Percentiles rank a stretch among this genome's conserved stretches.
Conservation (phyloP, 805 yeast genomes). For the Kluyveromyces starmeri region DNA sequence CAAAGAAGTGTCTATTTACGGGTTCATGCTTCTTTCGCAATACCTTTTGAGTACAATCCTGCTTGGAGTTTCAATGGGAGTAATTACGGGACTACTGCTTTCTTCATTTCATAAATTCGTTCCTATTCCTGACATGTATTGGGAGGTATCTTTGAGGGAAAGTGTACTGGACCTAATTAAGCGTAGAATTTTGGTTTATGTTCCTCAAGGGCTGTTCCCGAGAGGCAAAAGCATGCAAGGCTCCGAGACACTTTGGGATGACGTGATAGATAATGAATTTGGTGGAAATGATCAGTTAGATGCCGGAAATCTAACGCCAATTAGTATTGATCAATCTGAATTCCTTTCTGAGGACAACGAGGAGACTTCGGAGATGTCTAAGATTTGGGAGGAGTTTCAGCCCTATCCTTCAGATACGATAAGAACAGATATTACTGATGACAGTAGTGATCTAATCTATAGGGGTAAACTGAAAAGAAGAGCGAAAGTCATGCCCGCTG, state of each 20-base stretch:
- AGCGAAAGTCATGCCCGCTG: not conserved
- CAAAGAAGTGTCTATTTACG: slow-evolving; percentile 9
- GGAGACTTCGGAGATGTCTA: slow-evolving; percentile 1
- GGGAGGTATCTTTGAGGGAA: slow-evolving; percentile 3
- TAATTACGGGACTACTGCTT: slow-evolving; percentile 13
- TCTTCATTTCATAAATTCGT: slow-evolving; percentile 18
- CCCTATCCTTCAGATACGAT: not conserved
- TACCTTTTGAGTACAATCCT: slow-evolving; percentile 18
- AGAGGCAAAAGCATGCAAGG: too few species aligned
- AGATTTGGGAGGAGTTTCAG: not conserved
- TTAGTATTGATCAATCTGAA: not conserved
- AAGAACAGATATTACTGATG: slow-evolving; percentile 3
- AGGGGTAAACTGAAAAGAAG: slow-evolving; percentile 1
- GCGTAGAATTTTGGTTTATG: too few species aligned
- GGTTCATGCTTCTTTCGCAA: slow-evolving; percentile 16
- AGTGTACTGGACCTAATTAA: too few species aligned
- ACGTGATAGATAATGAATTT: too few species aligned
- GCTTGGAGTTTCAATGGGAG: slow-evolving; percentile 16
- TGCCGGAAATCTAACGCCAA: slow-evolving; percentile 3
- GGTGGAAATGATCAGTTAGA: too few species aligned
- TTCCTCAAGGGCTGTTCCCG: too few species aligned
- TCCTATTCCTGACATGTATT: slow-evolving; percentile 17
- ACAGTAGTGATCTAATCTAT: not conserved
- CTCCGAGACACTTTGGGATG: too few species aligned
- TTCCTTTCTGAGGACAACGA: not conserved